Evolutionary conservation across 2,329 filamentous ascomycete genomes (phyloP), one percentile per base, ranked within the genome.

Genomic region (Hypomyces rosellus): DNA sequence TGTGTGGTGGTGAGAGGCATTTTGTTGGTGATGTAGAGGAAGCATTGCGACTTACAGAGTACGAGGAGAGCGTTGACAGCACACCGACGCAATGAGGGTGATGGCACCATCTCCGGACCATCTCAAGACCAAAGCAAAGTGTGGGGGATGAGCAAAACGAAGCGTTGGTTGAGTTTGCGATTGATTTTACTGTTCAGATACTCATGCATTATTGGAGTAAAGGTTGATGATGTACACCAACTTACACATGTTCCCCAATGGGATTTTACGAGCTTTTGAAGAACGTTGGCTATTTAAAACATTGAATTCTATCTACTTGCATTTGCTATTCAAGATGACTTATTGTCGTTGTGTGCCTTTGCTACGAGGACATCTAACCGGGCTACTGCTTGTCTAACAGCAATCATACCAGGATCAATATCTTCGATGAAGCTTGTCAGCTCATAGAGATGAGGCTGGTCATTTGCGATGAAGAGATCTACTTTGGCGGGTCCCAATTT

Each of bases 1-100:
- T 87, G 47, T 88, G 86, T 51, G 92, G 92, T 2, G 92, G 91
- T 0, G 75, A 80, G 62, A 67, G 75, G 1, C 84, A 93, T 59
- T 96, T 96, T 67, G 86, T 95, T 8, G 76, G 80, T 20, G 85
- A 88, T 57, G 90, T 97, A 1, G 84, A 90, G 46, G 88, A 95
- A 64, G 93, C 93, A 2, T 68, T 99, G 59, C 79, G 84, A 47
- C 72, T 91, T 73, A 89, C 87, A 0, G 91, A 96, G 70, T 74
- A 82, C 9, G 85, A 89, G 64, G 79, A 82, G 48, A 73, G 69
- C 46, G 59, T 67, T 3, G 59, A 11, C 1, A 43, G 41, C 41
- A 14, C 41, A 5, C 18, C n/a, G n/a, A 25, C 18, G 14, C 18
- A 38, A n/a, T n/a, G 14, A 16, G 9, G 12, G 36, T 25, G 41